phyloP scores from a whole-genome alignment of 176 grass and related monocot genomes.

The Phoenix dactylifera region DNA sequence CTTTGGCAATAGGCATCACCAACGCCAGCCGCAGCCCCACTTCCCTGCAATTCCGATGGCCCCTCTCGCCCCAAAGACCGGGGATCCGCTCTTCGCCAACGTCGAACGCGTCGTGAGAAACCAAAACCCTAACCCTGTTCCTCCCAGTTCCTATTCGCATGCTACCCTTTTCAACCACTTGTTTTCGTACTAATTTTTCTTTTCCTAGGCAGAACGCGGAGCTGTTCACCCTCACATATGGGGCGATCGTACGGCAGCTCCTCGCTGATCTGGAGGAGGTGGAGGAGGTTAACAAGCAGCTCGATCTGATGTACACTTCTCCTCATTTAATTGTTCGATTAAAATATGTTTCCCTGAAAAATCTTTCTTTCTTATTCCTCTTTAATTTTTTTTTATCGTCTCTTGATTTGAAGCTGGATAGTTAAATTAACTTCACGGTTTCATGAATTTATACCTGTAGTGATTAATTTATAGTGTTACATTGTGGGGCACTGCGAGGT shows the following conservation, averaged over 20 bases:
- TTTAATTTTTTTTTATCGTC: no score
- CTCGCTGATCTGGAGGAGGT: conserved; percentile 97
- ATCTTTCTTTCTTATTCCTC: neutral
- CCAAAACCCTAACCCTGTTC: neutral
- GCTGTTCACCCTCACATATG: conserved; percentile 95
- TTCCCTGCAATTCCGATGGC: conserved; percentile 22
- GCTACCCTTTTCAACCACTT: neutral
- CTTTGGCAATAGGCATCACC: no score
- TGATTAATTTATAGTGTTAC: no score
- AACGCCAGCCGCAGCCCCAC: no score
- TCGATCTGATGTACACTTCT: conserved; percentile 77
- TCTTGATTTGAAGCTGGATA: no score
- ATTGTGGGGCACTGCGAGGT: no score
- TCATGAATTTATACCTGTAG: no score
- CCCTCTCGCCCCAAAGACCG: conserved; percentile 54
- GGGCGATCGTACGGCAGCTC: conserved; percentile 91
- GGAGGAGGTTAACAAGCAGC: conserved; percentile 99
- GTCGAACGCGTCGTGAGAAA: conserved; percentile 84
- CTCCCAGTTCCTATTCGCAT: neutral
- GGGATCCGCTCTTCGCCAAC: conserved; percentile 88
- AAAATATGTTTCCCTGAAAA: no score
- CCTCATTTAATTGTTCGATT: neutral
- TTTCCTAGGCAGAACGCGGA: conserved; percentile 58
- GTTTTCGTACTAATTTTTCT: neutral
- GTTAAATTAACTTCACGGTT: no score